Evolutionary conservation across 148 eudicot genomes (phyloP).

Genomic region (Heliosperma pusillum): DNA sequence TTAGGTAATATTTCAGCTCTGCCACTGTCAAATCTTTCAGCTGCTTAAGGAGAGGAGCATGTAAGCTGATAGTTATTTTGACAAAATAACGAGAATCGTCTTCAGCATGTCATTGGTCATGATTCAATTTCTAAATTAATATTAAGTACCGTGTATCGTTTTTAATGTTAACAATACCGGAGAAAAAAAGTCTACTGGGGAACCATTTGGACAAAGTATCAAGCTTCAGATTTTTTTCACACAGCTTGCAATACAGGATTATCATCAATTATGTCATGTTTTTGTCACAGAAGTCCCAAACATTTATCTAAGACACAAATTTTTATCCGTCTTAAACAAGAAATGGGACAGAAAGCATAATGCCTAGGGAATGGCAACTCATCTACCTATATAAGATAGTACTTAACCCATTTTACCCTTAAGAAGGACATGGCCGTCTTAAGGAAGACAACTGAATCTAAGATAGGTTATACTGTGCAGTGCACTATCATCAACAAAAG

Average conservation of each 20-base stretch:
- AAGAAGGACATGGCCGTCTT: too few relatives aligned
- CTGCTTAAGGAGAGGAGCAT: conserved; percentile 31
- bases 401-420: too few relatives aligned
- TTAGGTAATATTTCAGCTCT: conserved; percentile 70
- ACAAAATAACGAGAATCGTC: not conserved
- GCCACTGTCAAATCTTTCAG: conserved; percentile 71
- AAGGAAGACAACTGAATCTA: too few relatives aligned
- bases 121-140: not conserved
- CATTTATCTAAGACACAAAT: not conserved
- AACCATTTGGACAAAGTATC: not conserved
- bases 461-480: not conserved
- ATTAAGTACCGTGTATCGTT: too few relatives aligned
- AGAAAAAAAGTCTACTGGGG: not conserved
- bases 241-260: not conserved
- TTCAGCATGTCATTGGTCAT: not conserved
- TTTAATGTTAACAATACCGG: not conserved
- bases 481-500: not conserved
- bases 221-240: not conserved
- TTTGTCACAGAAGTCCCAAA: not conserved
- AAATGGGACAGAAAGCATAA: too few relatives aligned
- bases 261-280: not conserved
- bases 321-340: too few relatives aligned
- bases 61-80: not conserved
- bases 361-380: too few relatives aligned
- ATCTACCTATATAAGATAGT: too few relatives aligned